Evolutionary conservation across 179 eudicot species (phyloP).

Genomic region (Beta corolliflora): DNA sequence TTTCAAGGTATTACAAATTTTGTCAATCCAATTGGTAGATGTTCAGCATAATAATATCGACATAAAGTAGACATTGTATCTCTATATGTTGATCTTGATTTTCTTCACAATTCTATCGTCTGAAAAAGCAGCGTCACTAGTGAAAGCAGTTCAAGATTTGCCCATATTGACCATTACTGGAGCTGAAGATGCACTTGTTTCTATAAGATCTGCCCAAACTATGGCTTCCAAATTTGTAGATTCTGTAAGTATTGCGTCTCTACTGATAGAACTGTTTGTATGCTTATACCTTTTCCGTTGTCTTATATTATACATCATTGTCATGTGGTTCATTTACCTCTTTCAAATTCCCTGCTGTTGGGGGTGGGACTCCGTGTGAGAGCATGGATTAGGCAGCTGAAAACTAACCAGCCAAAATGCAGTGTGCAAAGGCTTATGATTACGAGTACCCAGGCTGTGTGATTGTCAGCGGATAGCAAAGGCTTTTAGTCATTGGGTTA

Average conservation of each 20-base stretch:
- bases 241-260: slow-evolving; percentile 65
- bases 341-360: no score
- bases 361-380: no score
- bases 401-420: not conserved
- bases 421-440: no score
- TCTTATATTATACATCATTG: no score
- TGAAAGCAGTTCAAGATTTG: slow-evolving; percentile 65
- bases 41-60: not conserved
- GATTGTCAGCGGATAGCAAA: not conserved
- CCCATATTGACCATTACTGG: slow-evolving; percentile 85
- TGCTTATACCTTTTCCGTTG: not conserved
- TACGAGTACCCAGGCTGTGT: no score
- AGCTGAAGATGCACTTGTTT: slow-evolving; percentile 82
- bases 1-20: not conserved
- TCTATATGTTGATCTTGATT: slow-evolving; percentile 22
- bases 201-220: slow-evolving; percentile 67
- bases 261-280: not conserved
- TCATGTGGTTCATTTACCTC: not conserved
- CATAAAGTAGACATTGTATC: not conserved
- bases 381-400: no score
- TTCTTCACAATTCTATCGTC: slow-evolving; percentile 70
- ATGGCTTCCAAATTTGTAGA: slow-evolving; percentile 84
- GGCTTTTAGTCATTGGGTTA: not conserved
- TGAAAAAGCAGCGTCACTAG: slow-evolving; percentile 55
- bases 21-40: not conserved